phyloP scores from a whole-genome alignment of 2,329 filamentous ascomycete species.

The Endothia cerciana region DNA sequence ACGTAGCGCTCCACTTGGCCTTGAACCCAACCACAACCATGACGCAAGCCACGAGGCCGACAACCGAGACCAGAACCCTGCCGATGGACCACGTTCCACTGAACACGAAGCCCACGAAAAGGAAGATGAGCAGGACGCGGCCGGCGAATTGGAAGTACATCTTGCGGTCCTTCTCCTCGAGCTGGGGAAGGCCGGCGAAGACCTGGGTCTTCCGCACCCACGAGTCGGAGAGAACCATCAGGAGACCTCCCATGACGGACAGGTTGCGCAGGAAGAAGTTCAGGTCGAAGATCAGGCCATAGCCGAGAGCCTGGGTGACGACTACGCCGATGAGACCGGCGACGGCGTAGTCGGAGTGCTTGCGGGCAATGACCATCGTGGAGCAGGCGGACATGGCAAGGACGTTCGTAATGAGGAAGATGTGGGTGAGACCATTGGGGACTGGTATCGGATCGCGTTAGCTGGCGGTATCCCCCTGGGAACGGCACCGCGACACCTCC shows the following conservation, averaged over 20 bases:
- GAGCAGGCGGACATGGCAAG: constrained; percentile 85
- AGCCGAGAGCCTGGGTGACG: constrained; percentile 90
- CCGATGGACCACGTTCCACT: constrained; percentile 90
- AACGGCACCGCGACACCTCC: not conserved
- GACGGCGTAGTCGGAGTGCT: constrained; percentile 92
- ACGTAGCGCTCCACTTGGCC: constrained; percentile 97
- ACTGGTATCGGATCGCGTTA: constrained; percentile 60
- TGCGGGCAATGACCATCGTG: constrained; percentile 84
- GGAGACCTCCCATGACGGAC: constrained; percentile 92
- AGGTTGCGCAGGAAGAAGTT: constrained; percentile 99
- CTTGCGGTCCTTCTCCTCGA: constrained; percentile 99
- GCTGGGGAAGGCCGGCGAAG: constrained; percentile 87
- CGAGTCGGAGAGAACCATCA: constrained; percentile 98
- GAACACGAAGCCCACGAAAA: constrained; percentile 96
- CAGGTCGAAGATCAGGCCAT: constrained; percentile 96
- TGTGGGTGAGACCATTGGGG: constrained; percentile 82
- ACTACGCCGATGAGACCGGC: constrained; percentile 89
- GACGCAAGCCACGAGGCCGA: constrained; percentile 89
- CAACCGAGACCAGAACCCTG: constrained; percentile 79
- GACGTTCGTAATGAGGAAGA: constrained; percentile 91
- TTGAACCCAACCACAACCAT: constrained; percentile 99
- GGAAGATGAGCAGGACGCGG: constrained; percentile 92
- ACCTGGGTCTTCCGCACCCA: constrained; percentile 98
- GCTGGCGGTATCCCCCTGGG: not conserved
- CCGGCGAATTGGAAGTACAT: constrained; percentile 99